Conservation (phyloP, 2,329 filamentous ascomycete species). For the Onygena corvina region DNA sequence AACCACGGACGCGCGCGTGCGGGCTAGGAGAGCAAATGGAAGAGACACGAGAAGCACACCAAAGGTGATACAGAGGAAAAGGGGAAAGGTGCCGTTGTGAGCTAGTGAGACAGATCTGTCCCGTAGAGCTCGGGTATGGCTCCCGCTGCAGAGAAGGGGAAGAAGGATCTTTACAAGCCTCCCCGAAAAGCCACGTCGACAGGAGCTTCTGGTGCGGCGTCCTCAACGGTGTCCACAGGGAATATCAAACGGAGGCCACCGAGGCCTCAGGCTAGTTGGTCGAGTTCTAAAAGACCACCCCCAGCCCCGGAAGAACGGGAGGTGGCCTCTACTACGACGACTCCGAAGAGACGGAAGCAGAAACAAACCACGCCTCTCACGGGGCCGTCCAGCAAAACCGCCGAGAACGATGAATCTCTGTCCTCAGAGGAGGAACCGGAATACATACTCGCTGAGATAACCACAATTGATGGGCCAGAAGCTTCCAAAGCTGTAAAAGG, state of each 20-base stretch:
- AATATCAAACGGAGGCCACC: background rate
- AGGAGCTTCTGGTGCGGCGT: background rate
- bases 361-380: background rate
- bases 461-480: background rate
- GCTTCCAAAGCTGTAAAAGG: conserved; percentile 19
- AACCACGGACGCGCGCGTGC: no score
- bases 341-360: background rate
- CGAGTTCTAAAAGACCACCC: background rate
- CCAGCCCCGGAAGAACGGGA: background rate
- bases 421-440: conserved; percentile 31
- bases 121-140: background rate
- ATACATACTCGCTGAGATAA: conserved; percentile 38
- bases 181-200: background rate
- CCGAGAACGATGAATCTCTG: conserved; percentile 17
- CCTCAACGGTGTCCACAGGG: no score
- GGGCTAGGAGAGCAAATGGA: no score
- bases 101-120: background rate
- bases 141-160: background rate
- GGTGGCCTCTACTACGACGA: background rate
- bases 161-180: background rate
- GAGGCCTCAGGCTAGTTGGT: background rate
- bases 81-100: no score
- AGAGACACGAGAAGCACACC: background rate
- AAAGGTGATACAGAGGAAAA: background rate
- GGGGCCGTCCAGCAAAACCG: background rate